Percentiles rank a stretch among this genome's conserved stretches.
Conservation (phyloP, 495 filamentous ascomycete genomes). For the Penicillium steckii region DNA sequence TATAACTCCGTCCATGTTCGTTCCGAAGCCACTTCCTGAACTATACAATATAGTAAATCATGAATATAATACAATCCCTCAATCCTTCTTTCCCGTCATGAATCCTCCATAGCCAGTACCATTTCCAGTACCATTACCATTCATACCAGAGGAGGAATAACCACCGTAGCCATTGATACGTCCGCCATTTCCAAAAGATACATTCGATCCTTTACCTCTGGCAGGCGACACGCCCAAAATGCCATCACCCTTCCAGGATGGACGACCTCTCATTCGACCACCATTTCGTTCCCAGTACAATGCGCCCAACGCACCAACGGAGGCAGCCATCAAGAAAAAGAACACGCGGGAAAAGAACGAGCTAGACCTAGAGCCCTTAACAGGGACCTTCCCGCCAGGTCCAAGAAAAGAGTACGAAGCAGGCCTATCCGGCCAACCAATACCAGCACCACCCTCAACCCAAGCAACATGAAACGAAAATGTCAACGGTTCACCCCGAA, state of each 20-base stretch:
- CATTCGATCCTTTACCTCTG: conserved; percentile 31
- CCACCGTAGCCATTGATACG: conserved; percentile 53
- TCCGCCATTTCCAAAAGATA: conserved; percentile 45
- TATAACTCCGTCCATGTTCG: not conserved
- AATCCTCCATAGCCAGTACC: conserved; percentile 46
- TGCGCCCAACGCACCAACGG: conserved; percentile 46
- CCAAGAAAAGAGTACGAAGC: conserved; percentile 39
- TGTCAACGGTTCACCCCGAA: conserved; percentile 84
- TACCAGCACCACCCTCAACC: conserved; percentile 67
- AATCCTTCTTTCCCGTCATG: conserved; percentile 54
- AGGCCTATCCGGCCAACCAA: conserved; percentile 40
- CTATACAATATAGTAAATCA: not conserved
- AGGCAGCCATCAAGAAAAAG: conserved; percentile 43
- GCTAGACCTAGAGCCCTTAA: conserved; percentile 9
- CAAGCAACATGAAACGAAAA: conserved; percentile 81
- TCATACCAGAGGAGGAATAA: conserved; percentile 27
- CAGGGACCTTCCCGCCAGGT: conserved; percentile 18
- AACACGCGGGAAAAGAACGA: conserved; percentile 37
- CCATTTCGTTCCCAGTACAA: conserved; percentile 46
- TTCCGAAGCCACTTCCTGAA: not conserved
- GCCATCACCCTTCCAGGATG: conserved; percentile 40
- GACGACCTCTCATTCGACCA: conserved; percentile 30
- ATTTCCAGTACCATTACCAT: conserved; percentile 18
- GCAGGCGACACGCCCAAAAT: conserved; percentile 38
- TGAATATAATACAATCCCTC: conserved; percentile 16